Conservation (phyloP, 257 asterid species). For the Petunia secreta region DNA sequence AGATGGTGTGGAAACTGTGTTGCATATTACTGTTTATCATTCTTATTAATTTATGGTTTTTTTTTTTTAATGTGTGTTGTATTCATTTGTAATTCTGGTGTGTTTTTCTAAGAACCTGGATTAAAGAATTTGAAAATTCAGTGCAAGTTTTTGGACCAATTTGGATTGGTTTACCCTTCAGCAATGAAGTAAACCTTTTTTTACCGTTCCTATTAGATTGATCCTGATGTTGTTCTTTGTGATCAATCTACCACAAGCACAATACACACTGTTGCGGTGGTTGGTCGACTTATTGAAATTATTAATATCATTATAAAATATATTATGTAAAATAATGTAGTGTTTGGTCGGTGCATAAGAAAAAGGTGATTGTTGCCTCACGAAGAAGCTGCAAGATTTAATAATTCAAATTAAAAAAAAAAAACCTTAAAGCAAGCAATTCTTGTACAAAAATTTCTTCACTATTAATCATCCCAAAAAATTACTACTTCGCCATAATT, state of each 20-base stretch:
- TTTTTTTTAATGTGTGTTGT: neutral
- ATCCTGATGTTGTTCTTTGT: neutral
- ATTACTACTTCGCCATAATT: too few species aligned
- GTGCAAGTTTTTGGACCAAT: neutral
- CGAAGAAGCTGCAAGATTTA: too few species aligned
- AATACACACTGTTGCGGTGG: too few species aligned
- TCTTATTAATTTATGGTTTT: slow-evolving; percentile 46
- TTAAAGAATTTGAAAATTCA: neutral
- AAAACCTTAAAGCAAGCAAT: too few species aligned
- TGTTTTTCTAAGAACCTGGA: neutral
- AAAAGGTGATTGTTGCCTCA: too few species aligned
- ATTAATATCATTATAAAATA: too few species aligned
- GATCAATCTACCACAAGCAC: neutral
- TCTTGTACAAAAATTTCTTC: too few species aligned
- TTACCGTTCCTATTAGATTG: neutral
- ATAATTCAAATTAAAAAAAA: too few species aligned
- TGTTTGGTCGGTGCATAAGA: too few species aligned
- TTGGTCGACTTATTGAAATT: too few species aligned
- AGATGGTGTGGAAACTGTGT: slow-evolving; percentile 80
- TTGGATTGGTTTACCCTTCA: neutral
- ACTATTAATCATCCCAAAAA: too few species aligned
- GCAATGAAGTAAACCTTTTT: neutral
- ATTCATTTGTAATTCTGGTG: neutral
- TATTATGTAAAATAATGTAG: too few species aligned
- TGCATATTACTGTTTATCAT: slow-evolving; percentile 63